A percentile compares a stretch with the other conserved stretches of the same genome.
Evolutionary conservation across 768 basidiomycete species (phyloP).

Genomic region (Suillus alpinus): DNA sequence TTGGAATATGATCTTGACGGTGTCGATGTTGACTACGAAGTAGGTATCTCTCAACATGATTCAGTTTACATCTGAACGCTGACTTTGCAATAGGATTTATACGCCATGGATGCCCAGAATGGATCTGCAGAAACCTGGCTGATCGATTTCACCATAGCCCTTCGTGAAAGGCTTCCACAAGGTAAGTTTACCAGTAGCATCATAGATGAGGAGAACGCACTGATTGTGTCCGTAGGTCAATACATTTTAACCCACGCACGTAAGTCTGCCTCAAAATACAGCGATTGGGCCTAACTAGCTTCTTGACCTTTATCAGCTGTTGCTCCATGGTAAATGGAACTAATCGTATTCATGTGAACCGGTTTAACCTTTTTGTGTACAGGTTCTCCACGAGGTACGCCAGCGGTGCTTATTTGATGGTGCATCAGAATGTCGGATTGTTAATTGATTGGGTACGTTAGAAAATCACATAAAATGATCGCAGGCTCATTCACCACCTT

Average conservation of each 20-base stretch:
- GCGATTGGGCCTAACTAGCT: neutral
- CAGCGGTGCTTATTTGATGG: slow-evolving; percentile 39
- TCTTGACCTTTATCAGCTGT: slow-evolving; percentile 29
- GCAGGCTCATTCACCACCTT: neutral
- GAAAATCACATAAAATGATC: neutral
- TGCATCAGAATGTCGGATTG: slow-evolving; percentile 37
- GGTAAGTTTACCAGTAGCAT: neutral
- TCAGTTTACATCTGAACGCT: neutral
- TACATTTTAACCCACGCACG: slow-evolving; percentile 35
- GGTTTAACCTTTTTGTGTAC: neutral
- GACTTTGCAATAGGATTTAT: slow-evolving; percentile 47
- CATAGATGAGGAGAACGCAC: neutral
- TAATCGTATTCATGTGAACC: neutral
- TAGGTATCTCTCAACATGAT: slow-evolving; percentile 13
- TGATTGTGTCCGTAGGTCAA: slow-evolving; percentile 7
- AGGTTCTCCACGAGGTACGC: slow-evolving; percentile 37
- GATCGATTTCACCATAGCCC: slow-evolving; percentile 27
- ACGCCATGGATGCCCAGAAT: slow-evolving; percentile 50
- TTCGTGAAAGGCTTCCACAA: slow-evolving; percentile 30
- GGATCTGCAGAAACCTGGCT: slow-evolving; percentile 50
- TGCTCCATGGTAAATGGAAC: slow-evolving; percentile 35
- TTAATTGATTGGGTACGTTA: slow-evolving; percentile 42
- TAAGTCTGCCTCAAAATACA: slow-evolving; percentile 30
- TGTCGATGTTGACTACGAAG: slow-evolving; percentile 74
- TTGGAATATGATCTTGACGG: slow-evolving; percentile 61